Base-by-base conservation (phyloP, 192 early-diverging fungal genomes). In the Backusella parvicylindrica region DNA sequence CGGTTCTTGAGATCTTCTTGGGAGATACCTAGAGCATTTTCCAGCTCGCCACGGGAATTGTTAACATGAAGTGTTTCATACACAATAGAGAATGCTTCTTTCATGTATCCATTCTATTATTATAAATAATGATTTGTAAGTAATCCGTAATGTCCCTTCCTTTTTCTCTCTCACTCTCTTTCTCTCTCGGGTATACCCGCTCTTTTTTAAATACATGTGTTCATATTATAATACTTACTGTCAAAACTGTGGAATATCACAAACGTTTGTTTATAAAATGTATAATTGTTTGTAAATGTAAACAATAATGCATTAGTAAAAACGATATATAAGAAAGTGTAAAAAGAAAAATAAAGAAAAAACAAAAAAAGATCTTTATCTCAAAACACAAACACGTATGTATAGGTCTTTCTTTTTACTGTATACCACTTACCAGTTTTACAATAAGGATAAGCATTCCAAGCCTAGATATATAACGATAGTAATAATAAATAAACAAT, bases 391-490 rank as follows among this genome's bases (percentile, higher is more conserved):
- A 11, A 41, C 40, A 15, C 4, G 16, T 4, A 41, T 41, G 40
- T 41, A n/a, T 47, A 28, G 53, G 11, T 21, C 18, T 8, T 23
- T 21, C 23, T 3, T 56, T 26, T 26, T 28, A 9, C 28, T 21
- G 7, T 21, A 60, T 28, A 12, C 26, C 16, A 40, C 21, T 70
- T 75, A 79, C 77, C 80, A 26, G 80, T 82, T 77, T 77, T 83
- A 68, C 79, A 83, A 81, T 90, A 88, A 7, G 92, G 92, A 68
- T 92, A 94, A 56, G 90, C 92, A 77, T 94, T 94, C 92, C 92
- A 94, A 60, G 92, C 92, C 68, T 74, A 71, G n/a, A 70, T 16
- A 69, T 21, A 75, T 18, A 35, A 21, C 31, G 9, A 43, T n/a
- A 50, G 7, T 4, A 70, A 21, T 13, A 72, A 69, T 21, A 69